Evolutionary conservation across 176 grass and related monocot genomes (phyloP), one percentile per base, ranked within the genome.

Genomic region (Musa schizocarpa): DNA sequence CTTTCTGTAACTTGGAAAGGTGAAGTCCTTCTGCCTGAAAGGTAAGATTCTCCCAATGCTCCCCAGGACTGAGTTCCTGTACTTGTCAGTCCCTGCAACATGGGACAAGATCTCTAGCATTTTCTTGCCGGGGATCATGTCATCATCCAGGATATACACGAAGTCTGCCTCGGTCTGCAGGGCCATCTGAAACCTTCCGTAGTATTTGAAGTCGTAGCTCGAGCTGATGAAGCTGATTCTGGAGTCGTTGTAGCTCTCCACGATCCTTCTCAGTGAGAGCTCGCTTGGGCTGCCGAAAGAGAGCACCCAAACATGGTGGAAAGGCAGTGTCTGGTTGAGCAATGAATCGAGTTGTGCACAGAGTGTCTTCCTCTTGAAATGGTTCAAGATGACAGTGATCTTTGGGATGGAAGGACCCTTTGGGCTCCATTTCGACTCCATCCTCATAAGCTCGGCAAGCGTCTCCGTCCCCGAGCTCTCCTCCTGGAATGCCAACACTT

Each of bases 141-240:
- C 95, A 72, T 99, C 95, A 53, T 99, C 90, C 22, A 99, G 81
- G 4, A 99, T 74, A 75, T 99, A 94, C n/a, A 99, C 88, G 80
- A 91, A 94, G 69, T 94, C 95, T 0, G 86, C 81, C 21, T 99
- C 90, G 2, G 90, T 85, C 82, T 99, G 95, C 3, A 99, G 86
- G 10, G 95, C 90, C 90, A 99, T 92, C 81, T 94, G 95, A 78
- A 99, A 99, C 0, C 95, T 85, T n/a, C 95, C 90, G 26, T 99
- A 99, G 86, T 99, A 99, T 80, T 94, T 94, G 90, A 99, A 99
- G 82, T 99, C 90, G 75, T 99, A 89, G 54, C 78, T 84, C 0
- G 95, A 99, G 57, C 88, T 73, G 69, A 94, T 82, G 82, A 99
- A 99, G 88, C 90, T 99, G 77, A 99, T 25, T 1, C 88, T 84